Conservation (phyloP, 805 yeast species). For the Diddensiella caesifluorescens region DNA sequence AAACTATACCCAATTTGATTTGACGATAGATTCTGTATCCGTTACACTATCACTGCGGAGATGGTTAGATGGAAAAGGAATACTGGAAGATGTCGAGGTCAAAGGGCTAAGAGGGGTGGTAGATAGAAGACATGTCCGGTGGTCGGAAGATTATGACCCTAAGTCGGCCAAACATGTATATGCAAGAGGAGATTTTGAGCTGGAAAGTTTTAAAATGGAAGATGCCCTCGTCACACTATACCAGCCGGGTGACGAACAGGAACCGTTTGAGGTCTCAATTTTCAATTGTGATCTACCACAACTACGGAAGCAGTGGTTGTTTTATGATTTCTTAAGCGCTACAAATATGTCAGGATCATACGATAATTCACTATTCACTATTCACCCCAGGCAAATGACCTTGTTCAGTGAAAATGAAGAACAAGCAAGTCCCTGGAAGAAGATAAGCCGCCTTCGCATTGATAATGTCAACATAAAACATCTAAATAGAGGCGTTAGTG, state of each 20-base stretch:
- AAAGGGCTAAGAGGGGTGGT: slow-evolving; percentile 88
- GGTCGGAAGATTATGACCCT: slow-evolving; percentile 81
- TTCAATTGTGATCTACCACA: slow-evolving; percentile 76
- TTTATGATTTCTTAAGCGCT: slow-evolving; percentile 81
- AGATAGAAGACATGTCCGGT: slow-evolving; percentile 80
- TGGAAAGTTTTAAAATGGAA: slow-evolving; percentile 73
- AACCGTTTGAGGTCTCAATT: slow-evolving; percentile 84
- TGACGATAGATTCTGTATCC: slow-evolving; percentile 80
- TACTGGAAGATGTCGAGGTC: slow-evolving; percentile 71
- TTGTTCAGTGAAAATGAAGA: slow-evolving; percentile 34
- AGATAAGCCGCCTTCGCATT: slow-evolving; percentile 72
- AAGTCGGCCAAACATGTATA: slow-evolving; percentile 68
- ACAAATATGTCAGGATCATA: slow-evolving; percentile 83
- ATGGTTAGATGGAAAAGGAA: slow-evolving; percentile 89
- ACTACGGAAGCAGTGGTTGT: slow-evolving; percentile 88
- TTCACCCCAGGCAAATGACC: slow-evolving; percentile 65
- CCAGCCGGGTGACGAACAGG: slow-evolving; percentile 68
- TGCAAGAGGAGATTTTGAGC: slow-evolving; percentile 88
- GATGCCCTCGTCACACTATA: slow-evolving; percentile 77
- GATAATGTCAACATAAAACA: slow-evolving; percentile 86
- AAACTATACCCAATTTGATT: slow-evolving; percentile 91
- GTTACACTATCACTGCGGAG: slow-evolving; percentile 74
- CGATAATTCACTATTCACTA: slow-evolving; percentile 88
- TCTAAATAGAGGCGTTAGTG: slow-evolving; percentile 75
- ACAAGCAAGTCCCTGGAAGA: slow-evolving; percentile 41